Conservation (phyloP, 2,329 filamentous ascomycete species). For the Mollisiaceae sp. region DNA sequence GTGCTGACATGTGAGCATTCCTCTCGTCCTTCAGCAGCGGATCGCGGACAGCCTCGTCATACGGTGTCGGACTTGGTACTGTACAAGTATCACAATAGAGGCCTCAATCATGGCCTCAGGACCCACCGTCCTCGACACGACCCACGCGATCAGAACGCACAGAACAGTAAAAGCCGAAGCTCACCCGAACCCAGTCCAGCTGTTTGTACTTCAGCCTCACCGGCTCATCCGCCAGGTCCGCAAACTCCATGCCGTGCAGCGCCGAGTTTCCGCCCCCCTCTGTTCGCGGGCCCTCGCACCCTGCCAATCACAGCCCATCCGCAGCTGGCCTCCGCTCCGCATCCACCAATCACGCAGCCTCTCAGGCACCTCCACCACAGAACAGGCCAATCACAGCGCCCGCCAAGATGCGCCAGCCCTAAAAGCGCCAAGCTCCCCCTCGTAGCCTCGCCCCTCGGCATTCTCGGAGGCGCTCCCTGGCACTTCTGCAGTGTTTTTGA, state of each 20-base stretch:
- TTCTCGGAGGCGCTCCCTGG: conserved; percentile 16
- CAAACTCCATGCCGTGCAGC: neutral
- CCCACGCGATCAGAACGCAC: neutral
- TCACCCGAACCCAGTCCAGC: neutral
- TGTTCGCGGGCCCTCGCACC: neutral
- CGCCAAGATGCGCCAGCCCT: neutral
- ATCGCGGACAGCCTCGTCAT: neutral
- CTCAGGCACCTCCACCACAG: neutral
- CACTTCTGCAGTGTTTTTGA: neutral
- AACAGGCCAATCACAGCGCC: neutral
- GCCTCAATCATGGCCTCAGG: neutral
- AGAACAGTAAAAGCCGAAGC: neutral
- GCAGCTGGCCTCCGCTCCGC: neutral
- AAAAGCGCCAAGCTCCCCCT: neutral
- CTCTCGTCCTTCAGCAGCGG: neutral
- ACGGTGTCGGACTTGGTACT: no score
- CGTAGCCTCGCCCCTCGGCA: conserved; percentile 25
- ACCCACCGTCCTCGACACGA: neutral
- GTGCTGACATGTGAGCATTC: neutral
- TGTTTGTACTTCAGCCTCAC: conserved; percentile 25
- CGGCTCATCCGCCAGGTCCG: conserved; percentile 12
- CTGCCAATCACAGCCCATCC: neutral
- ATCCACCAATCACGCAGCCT: neutral
- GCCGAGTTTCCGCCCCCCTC: neutral
- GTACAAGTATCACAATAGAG: neutral